Evolutionary conservation across 805 yeast species (phyloP), one percentile per base, ranked within the genome.

Genomic region (Hanseniaspora nectarophila): DNA sequence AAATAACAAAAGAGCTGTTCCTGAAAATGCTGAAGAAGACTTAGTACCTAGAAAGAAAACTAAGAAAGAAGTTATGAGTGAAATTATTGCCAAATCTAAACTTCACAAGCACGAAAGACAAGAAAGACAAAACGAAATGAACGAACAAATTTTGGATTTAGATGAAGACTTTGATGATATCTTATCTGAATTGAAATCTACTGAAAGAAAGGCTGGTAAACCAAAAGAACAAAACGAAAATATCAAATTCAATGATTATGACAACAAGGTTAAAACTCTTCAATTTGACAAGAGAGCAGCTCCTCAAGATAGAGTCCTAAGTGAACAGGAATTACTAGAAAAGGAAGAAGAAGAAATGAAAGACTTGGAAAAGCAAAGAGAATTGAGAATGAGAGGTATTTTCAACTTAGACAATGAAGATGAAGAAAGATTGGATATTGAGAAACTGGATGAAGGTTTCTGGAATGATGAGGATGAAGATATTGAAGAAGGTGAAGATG

Each of bases 61-160:
- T 18, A 85, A 85, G 61, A 82, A 84, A 35, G 94, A 85, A 65
- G 90, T 85, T 35, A 85, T 85, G 94, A 77, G 81, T 58, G 94
- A 85, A 63, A 76, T 85, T 45, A 85, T 85, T 54, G 87, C 92
- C 34, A 85, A 85, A 66, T 82, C 92, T 16, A 85, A 85, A 60
- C 80, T 75, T 59, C 76, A 83, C 66, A 84, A 82, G 60, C 81
- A 80, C 33, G 85, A 83, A 64, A 77, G 92, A 64, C 90, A 85
- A 65, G 67, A 73, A 61, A 71, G 76, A 51, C 81, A 82, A 58
- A 78, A 75, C 53, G 70, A 75, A 60, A 67, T 77, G 13, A 81
- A 78, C 61, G 80, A 75, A 48, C 72, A 78, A 31, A 80, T 85
- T 49, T 70, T 71, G 60, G 84, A 79, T 56, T 71, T 85, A 57